phyloP scores from a whole-genome alignment of 2,329 filamentous ascomycete genomes.

The Diaporthe humulicola region DNA sequence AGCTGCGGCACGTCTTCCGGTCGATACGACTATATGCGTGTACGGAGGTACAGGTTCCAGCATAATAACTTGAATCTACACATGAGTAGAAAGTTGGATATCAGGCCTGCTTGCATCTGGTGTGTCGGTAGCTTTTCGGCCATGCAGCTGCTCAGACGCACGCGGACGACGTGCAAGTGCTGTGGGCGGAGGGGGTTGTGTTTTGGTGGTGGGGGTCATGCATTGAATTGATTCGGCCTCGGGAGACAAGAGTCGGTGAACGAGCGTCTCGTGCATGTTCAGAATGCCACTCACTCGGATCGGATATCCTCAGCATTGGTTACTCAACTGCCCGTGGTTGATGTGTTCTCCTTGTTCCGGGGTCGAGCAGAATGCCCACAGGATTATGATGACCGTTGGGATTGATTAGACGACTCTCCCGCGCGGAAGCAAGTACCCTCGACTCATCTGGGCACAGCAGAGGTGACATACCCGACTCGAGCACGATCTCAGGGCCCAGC shows the following conservation, averaged over 20 bases:
- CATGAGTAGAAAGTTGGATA: neutral
- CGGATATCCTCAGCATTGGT: neutral
- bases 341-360: neutral
- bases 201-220: neutral
- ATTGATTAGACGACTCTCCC: neutral
- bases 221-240: neutral
- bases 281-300: neutral
- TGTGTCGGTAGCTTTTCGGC: neutral
- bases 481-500: neutral
- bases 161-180: too few relatives aligned
- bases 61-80: neutral
- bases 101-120: neutral
- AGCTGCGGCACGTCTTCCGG: neutral
- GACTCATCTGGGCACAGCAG: slow-evolving; percentile 1
- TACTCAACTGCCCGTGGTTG: neutral
- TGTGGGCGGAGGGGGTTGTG: neutral
- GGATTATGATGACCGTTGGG: neutral
- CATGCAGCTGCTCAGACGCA: too few relatives aligned
- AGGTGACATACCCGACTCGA: slow-evolving; percentile 19
- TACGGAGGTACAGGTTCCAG: neutral
- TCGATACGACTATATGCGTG: neutral
- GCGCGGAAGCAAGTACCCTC: slow-evolving; percentile 19
- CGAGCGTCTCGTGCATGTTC: neutral
- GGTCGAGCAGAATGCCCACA: neutral
- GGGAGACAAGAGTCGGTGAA: slow-evolving; percentile 6